These are phyloP conservation scores for Coemansia aciculifera DNA, from an alignment of 192 early-diverging fungal genomes.

Conservation along the genomic window DNA sequence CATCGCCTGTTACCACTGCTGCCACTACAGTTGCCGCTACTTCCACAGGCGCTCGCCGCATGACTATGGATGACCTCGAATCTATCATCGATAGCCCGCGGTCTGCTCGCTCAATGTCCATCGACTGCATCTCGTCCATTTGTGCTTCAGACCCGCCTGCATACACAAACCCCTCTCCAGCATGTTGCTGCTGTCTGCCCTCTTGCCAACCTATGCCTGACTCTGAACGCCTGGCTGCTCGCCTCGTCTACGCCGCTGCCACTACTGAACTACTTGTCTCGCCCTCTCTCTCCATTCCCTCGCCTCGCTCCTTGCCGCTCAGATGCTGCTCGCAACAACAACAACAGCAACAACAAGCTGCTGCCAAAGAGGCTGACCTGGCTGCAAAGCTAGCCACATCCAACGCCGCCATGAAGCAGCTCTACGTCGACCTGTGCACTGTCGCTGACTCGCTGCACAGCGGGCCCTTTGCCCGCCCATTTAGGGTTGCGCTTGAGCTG, in stretches of 20 bases:
- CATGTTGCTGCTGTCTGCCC: no score
- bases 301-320: background rate
- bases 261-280: background rate
- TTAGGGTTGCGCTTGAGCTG: constrained; percentile 58
- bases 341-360: background rate
- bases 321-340: background rate
- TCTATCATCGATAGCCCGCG: constrained; percentile 51
- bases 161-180: background rate
- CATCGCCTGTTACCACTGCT: background rate
- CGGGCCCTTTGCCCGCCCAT: constrained; percentile 59
- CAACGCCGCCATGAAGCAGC: constrained; percentile 9
- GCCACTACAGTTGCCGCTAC: background rate
- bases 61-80: constrained; percentile 30
- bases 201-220: no score
- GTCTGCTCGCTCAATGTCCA: constrained; percentile 41
- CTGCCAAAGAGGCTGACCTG: background rate
- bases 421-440: constrained; percentile 49
- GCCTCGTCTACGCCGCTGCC: no score
- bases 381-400: background rate
- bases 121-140: constrained; percentile 51
- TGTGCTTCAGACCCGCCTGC: constrained; percentile 3
- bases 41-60: background rate
- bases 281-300: background rate
- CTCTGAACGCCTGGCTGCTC: no score
- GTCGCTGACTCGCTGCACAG: constrained; percentile 62